A percentile compares a stretch with the other conserved stretches of the same genome.
phyloP scores from a whole-genome alignment of 768 basidiomycete species.

The Mycena pura region DNA sequence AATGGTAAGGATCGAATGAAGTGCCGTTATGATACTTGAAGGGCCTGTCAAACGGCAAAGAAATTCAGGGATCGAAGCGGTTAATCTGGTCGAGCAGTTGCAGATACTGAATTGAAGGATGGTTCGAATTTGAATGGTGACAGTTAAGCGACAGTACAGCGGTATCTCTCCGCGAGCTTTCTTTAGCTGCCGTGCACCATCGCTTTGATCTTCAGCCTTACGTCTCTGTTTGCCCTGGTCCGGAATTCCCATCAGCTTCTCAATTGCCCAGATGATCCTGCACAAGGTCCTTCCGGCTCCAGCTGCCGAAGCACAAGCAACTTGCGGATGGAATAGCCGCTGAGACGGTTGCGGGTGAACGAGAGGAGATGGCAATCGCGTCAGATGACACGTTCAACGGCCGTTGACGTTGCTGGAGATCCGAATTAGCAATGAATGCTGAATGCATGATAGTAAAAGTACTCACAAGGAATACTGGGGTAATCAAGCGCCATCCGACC shows the following conservation, averaged over 20 bases:
- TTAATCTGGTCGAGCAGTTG: too few species aligned
- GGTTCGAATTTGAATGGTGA: too few species aligned
- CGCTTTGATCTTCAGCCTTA: neutral
- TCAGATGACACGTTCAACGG: slow-evolving; percentile 14
- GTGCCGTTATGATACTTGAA: too few species aligned
- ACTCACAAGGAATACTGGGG: neutral
- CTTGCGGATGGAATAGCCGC: slow-evolving; percentile 30
- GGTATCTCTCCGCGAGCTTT: neutral
- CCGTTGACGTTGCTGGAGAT: slow-evolving; percentile 11
- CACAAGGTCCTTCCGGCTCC: slow-evolving; percentile 36
- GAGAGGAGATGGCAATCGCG: slow-evolving; percentile 5
- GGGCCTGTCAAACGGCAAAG: too few species aligned
- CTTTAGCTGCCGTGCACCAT: neutral
- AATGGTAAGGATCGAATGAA: too few species aligned
- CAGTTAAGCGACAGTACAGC: too few species aligned
- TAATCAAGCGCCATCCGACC: slow-evolving; percentile 25
- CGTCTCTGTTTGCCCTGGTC: neutral
- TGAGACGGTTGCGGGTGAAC: slow-evolving; percentile 22
- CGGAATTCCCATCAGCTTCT: neutral
- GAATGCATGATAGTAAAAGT: neutral
- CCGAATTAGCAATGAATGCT: too few species aligned
- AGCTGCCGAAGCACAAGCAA: slow-evolving; percentile 42
- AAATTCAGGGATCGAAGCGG: too few species aligned
- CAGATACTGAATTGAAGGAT: too few species aligned
- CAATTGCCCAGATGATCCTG: slow-evolving; percentile 26